A percentile compares a stretch with the other conserved stretches of the same genome.
Conservation (phyloP, 176 grass and related monocot species). For the Bromus sterilis region DNA sequence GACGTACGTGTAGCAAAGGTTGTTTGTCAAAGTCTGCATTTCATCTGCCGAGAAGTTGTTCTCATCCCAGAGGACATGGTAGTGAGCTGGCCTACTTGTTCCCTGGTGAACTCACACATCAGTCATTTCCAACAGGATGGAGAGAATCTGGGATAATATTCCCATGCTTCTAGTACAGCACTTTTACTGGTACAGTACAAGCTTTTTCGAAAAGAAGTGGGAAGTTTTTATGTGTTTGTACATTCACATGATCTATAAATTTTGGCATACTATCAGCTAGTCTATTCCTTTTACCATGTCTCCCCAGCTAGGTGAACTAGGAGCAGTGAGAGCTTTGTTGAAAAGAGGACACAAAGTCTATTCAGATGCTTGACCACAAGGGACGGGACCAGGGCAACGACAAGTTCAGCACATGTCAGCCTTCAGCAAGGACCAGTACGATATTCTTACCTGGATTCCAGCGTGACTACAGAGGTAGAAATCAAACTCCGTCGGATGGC, state of each 20-base stretch:
- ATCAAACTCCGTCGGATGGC: slow-evolving; percentile 95
- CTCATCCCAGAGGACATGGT: slow-evolving; percentile 86
- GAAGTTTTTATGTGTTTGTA: not conserved
- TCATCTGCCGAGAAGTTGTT: slow-evolving; percentile 76
- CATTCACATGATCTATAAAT: slow-evolving; percentile 31
- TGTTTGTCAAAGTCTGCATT: slow-evolving; percentile 99
- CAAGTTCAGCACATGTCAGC: slow-evolving; percentile 22
- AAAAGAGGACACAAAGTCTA: slow-evolving; percentile 17
- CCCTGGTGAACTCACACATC: slow-evolving; percentile 48
- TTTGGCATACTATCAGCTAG: slow-evolving; percentile 2
- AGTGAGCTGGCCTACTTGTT: slow-evolving; percentile 76
- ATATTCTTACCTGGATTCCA: slow-evolving; percentile 89
- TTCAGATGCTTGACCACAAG: slow-evolving; percentile 9
- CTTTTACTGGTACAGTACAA: slow-evolving; percentile 4
- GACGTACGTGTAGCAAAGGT: slow-evolving; percentile 98
- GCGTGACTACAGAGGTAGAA: slow-evolving; percentile 99
- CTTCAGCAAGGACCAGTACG: not conserved
- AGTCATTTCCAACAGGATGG: slow-evolving; percentile 18
- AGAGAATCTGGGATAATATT: slow-evolving; percentile 22
- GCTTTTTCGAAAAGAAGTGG: not conserved
- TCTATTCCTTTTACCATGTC: slow-evolving; percentile 17
- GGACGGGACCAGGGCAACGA: slow-evolving; percentile 13
- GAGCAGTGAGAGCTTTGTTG: slow-evolving; percentile 14
- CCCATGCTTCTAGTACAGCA: not conserved
- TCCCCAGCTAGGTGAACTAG: slow-evolving; percentile 1